Evolutionary conservation across 495 filamentous ascomycete genomes (phyloP).

Genomic region (Melanomma pulvis-pyrius): DNA sequence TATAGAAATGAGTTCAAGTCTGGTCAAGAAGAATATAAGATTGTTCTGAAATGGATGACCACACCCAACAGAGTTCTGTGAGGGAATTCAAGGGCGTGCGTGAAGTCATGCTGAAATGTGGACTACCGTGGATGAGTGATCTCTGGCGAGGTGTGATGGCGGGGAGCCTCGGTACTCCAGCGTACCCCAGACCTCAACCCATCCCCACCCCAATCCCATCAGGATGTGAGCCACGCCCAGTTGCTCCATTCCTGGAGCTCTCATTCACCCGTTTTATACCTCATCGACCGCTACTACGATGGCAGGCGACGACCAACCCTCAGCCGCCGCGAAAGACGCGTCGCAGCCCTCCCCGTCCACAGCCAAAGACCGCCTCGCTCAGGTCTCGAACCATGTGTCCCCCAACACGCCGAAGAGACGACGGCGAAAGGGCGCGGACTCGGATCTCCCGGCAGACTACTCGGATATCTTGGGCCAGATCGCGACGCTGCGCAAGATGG

Average conservation of each 20-base stretch:
- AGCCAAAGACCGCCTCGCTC: constrained; percentile 35
- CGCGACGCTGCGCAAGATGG: constrained; percentile 52
- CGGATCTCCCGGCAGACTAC: constrained; percentile 59
- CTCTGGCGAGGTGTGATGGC: constrained; percentile 3
- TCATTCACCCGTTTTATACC: background rate
- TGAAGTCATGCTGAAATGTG: constrained; percentile 1
- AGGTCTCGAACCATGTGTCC: constrained; percentile 33
- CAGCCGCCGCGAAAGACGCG: background rate
- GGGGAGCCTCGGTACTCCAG: constrained; percentile 28
- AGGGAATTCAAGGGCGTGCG: background rate
- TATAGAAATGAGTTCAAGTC: background rate
- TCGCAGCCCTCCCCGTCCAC: background rate
- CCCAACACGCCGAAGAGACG: constrained; percentile 27
- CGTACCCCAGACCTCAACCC: constrained; percentile 5
- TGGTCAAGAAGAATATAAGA: background rate
- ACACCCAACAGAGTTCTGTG: background rate
- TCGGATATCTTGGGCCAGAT: constrained; percentile 62
- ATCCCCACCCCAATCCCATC: background rate
- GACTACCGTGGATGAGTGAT: background rate
- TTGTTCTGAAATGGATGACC: background rate
- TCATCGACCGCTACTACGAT: background rate
- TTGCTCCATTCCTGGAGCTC: constrained; percentile 14
- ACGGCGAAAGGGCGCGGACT: constrained; percentile 22
- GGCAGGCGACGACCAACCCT: constrained; percentile 17
- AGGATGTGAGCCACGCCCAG: constrained; percentile 22